Evolutionary conservation across 2,329 filamentous ascomycete species (phyloP).

Genomic region (Epicoccum sorghinum): DNA sequence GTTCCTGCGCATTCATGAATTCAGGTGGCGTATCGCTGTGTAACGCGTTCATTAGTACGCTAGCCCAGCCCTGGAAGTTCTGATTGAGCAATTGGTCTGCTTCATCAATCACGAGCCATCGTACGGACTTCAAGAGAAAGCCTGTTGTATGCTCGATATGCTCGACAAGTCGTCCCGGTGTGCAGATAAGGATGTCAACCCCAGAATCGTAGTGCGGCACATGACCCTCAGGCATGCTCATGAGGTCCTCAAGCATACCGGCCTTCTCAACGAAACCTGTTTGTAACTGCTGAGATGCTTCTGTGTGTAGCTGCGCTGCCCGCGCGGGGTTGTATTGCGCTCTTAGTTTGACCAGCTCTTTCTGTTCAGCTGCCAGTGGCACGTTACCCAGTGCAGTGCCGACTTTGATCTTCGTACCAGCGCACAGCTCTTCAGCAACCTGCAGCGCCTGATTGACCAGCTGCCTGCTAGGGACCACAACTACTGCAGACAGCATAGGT

Average conservation of each 20-base stretch:
- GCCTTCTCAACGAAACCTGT: conserved; percentile 46
- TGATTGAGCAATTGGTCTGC: conserved; percentile 91
- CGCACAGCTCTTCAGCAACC: conserved; percentile 73
- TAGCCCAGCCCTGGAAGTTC: conserved; percentile 90
- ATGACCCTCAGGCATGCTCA: conserved; percentile 62
- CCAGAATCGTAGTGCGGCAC: conserved; percentile 71
- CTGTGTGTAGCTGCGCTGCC: conserved; percentile 57
- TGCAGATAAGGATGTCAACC: conserved; percentile 88
- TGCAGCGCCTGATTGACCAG: conserved; percentile 85
- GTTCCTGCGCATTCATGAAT: conserved; percentile 59
- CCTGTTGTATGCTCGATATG: conserved; percentile 84
- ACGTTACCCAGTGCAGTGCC: conserved; percentile 84
- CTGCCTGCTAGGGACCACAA: conserved; percentile 90
- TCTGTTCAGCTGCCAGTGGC: conserved; percentile 70
- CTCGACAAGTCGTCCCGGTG: conserved; percentile 88
- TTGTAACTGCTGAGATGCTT: conserved; percentile 40
- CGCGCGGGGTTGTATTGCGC: conserved; percentile 67
- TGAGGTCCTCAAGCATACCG: conserved; percentile 47
- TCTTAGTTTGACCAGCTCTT: conserved; percentile 64
- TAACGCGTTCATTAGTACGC: conserved; percentile 66
- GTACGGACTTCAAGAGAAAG: conserved; percentile 77
- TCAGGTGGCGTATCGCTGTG: conserved; percentile 58
- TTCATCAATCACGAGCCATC: conserved; percentile 92
- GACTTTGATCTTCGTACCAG: conserved; percentile 75
- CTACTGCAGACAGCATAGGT: conserved; percentile 75